A percentile compares a stretch with the other conserved stretches of the same genome.
Conservation (phyloP, 345 rosid genomes). For the Rhizophora mangle region DNA sequence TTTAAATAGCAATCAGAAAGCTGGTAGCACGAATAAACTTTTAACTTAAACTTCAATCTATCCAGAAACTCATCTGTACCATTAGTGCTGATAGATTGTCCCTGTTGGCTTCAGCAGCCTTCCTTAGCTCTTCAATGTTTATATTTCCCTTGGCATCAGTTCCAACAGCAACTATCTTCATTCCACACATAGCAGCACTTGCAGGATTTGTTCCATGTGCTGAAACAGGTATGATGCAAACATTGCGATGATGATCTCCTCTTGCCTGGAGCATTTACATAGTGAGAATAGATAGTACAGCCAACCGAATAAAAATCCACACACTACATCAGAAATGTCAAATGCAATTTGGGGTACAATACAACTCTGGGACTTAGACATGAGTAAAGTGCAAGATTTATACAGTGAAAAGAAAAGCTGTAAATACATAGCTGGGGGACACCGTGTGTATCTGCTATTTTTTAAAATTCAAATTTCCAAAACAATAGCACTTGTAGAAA, state of each 20-base stretch:
- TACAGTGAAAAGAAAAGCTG: background rate
- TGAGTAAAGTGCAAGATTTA: background rate
- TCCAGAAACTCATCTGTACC: conserved; percentile 34
- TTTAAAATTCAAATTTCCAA: background rate
- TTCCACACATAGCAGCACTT: conserved; percentile 99
- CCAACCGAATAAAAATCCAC: background rate
- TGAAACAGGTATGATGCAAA: conserved; percentile 97
- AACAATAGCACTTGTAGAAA: background rate
- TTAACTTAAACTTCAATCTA: conserved; percentile 1
- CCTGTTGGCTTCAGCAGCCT: conserved; percentile 88
- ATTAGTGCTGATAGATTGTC: conserved; percentile 90
- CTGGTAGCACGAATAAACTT: background rate
- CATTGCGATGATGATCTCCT: conserved; percentile 94
- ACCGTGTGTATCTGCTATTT: background rate
- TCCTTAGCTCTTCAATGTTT: conserved; percentile 78
- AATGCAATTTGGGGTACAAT: background rate
- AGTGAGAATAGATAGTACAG: background rate
- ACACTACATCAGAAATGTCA: background rate
- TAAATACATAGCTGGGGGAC: background rate
- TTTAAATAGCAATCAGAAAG: conserved; percentile 13
- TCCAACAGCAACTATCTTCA: conserved; percentile 94
- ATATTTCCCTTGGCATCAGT: conserved; percentile 98
- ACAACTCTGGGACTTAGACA: background rate
- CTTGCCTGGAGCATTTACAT: conserved; percentile 57
- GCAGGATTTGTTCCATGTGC: conserved; percentile 99